Evolutionary conservation across 148 eudicot genomes (phyloP).

Genomic region (Suaeda aralocaspica): DNA sequence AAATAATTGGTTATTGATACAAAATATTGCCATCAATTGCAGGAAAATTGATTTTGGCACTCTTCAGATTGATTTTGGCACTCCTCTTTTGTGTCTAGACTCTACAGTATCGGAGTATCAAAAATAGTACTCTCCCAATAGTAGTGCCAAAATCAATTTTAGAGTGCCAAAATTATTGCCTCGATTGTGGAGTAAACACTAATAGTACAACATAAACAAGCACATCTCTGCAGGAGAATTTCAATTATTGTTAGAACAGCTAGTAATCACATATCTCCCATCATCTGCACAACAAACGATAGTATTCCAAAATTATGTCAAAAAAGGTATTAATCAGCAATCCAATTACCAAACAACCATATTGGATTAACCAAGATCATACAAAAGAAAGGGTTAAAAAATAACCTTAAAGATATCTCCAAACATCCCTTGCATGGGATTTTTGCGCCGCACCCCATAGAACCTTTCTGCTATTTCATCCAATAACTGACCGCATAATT

Average conservation of each 20-base stretch:
- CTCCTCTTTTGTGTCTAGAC: too few species aligned
- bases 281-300: slow-evolving; percentile 48
- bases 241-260: neutral
- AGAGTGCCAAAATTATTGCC: too few species aligned
- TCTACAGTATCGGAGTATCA: too few species aligned
- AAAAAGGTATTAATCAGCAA: neutral
- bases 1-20: too few species aligned
- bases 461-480: slow-evolving; percentile 81
- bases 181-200: neutral
- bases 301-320: neutral
- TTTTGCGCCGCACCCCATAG: slow-evolving; percentile 73
- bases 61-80: too few species aligned
- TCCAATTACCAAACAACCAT: neutral
- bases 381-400: neutral
- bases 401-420: slow-evolving; percentile 84
- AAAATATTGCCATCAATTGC: too few species aligned
- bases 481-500: slow-evolving; percentile 45
- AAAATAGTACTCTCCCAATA: too few species aligned
- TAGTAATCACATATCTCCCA: slow-evolving; percentile 40
- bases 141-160: too few species aligned
- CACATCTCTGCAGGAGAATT: neutral
- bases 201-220: neutral
- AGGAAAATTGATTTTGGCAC: too few species aligned
- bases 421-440: slow-evolving; percentile 85
- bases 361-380: neutral